phyloP scores from a whole-genome alignment of 495 filamentous ascomycete species.

The Daldinia decipiens region DNA sequence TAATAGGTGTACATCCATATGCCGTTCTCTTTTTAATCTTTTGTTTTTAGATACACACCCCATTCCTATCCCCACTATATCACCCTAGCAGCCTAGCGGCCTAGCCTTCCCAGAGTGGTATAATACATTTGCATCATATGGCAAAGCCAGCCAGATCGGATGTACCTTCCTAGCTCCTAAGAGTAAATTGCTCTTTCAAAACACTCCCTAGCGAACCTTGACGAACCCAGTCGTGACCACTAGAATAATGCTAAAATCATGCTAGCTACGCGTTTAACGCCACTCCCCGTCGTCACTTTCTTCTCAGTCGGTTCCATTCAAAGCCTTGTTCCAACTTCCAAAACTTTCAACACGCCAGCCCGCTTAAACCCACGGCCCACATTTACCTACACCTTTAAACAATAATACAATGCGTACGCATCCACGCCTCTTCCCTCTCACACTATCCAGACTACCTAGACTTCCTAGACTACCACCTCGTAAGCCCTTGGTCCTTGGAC shows the following conservation, averaged over 20 bases:
- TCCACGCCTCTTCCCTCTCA: constrained; percentile 30
- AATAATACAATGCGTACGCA: constrained; percentile 29
- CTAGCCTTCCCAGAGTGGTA: neutral
- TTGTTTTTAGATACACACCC: neutral
- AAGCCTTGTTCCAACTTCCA: constrained; percentile 39
- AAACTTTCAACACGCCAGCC: constrained; percentile 11
- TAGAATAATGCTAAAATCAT: neutral
- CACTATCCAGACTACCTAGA: constrained; percentile 1
- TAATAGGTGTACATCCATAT: neutral
- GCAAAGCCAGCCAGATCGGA: neutral
- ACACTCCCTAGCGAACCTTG: neutral
- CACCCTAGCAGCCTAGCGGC: neutral
- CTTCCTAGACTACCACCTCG: constrained; percentile 29
- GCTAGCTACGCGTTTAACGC: constrained; percentile 8
- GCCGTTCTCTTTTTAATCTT: no score
- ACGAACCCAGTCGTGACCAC: constrained; percentile 7
- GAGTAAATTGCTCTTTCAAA: constrained; percentile 3
- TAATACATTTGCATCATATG: neutral
- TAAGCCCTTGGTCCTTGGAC: constrained; percentile 29
- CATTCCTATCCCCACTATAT: neutral
- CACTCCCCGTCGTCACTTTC: constrained; percentile 2
- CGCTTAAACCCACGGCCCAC: constrained; percentile 4
- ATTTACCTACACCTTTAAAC: constrained; percentile 2
- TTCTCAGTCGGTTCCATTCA: constrained; percentile 7
- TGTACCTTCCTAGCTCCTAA: neutral